Percentiles rank a stretch among this genome's conserved stretches.
These are phyloP conservation scores for Capsella bursapastoris DNA, from an alignment of 345 rosid species.

Conservation along the genomic window DNA sequence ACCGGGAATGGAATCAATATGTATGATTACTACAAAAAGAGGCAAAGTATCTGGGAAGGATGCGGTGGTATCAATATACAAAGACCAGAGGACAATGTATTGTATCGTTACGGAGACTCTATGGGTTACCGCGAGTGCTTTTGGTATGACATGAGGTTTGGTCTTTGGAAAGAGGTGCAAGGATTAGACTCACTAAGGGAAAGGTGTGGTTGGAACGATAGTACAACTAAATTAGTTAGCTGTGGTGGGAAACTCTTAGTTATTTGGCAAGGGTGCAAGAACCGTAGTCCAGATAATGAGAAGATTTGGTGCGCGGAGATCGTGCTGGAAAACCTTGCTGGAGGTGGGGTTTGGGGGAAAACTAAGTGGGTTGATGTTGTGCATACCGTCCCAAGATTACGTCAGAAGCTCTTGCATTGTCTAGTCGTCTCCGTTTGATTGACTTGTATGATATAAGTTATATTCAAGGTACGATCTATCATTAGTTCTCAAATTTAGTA, in stretches of 20 bases:
- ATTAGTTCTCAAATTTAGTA: too few species aligned
- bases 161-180: neutral
- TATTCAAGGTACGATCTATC: neutral
- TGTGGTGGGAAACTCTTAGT: neutral
- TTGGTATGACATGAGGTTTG: neutral
- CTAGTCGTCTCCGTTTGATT: slow-evolving; percentile 1
- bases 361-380: neutral
- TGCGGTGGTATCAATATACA: too few species aligned
- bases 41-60: too few species aligned
- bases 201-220: too few species aligned
- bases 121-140: too few species aligned
- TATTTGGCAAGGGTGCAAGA: neutral
- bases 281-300: too few species aligned
- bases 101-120: too few species aligned
- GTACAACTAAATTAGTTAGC: too few species aligned
- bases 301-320: neutral
- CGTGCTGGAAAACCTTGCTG: neutral
- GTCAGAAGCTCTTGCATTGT: neutral
- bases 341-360: neutral
- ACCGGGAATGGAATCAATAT: too few species aligned
- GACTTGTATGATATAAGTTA: neutral
- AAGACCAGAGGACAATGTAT: neutral
- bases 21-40: too few species aligned
- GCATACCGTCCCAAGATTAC: neutral
- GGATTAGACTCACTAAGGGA: neutral